These are phyloP conservation scores for Lachancea lanzarotensis DNA, from an alignment of 805 yeast species.

Conservation along the genomic window DNA sequence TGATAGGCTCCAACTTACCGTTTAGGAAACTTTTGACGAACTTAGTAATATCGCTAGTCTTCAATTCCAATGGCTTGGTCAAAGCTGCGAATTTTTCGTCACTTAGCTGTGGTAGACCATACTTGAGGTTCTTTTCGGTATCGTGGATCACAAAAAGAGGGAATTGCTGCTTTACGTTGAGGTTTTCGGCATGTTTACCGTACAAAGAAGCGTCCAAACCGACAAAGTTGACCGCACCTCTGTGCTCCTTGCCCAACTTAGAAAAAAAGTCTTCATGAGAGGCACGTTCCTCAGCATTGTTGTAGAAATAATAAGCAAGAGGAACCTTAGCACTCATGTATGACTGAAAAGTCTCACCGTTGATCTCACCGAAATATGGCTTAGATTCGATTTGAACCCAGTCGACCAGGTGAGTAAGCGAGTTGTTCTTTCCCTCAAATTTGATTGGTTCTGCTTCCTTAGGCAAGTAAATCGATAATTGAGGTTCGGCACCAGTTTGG, in stretches of 20 bases:
- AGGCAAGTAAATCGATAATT: conserved; percentile 29
- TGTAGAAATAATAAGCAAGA: conserved; percentile 82
- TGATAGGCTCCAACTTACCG: conserved; percentile 62
- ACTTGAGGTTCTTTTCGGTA: conserved; percentile 59
- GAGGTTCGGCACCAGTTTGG: conserved; percentile 33
- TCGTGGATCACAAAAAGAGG: conserved; percentile 91
- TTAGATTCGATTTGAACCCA: conserved; percentile 51
- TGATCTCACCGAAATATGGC: conserved; percentile 84
- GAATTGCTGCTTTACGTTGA: conserved; percentile 77
- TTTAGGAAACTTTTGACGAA: conserved; percentile 58
- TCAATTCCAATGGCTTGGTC: conserved; percentile 32
- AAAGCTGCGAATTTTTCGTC: conserved; percentile 27
- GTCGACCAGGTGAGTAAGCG: conserved; percentile 19
- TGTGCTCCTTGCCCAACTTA: conserved; percentile 62
- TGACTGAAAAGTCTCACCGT: conserved; percentile 65
- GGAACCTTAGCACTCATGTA: conserved; percentile 74
- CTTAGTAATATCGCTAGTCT: conserved; percentile 47
- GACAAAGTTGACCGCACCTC: conserved; percentile 80
- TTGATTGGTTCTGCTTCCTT: conserved; percentile 29
- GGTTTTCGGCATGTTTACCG: conserved; percentile 81
- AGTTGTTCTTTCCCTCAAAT: conserved; percentile 23
- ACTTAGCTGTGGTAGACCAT: conserved; percentile 57
- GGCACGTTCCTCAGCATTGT: conserved; percentile 57
- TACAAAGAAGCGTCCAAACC: conserved; percentile 75
- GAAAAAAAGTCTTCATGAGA: conserved; percentile 46